phyloP scores from a whole-genome alignment of 208 protist species.

The Plasmodiophora brassicae region DNA sequence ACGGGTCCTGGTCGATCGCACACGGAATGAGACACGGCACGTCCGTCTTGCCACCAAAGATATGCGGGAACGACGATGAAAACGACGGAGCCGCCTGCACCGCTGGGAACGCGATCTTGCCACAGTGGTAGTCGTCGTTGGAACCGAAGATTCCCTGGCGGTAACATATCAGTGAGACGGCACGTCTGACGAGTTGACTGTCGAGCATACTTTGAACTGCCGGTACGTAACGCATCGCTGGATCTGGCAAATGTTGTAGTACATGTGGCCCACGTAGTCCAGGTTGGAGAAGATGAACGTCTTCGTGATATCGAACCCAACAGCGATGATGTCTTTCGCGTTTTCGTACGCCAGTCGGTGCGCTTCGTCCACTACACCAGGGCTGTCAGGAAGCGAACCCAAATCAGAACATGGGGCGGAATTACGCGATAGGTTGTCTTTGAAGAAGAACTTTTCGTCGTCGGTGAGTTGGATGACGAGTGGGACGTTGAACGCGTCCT shows the following conservation, averaged over 20 bases:
- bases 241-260: constrained; percentile 34
- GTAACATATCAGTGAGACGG: neutral
- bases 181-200: constrained; percentile 3
- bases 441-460: constrained; percentile 99
- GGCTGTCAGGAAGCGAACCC: constrained; percentile 90
- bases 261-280: constrained; percentile 79
- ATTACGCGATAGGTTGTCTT: constrained; percentile 57
- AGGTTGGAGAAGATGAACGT: constrained; percentile 99
- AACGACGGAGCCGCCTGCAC: constrained; percentile 81
- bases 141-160: constrained; percentile 84
- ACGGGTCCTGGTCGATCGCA: constrained; percentile 91
- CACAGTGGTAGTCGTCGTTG: constrained; percentile 77
- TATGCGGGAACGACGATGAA: constrained; percentile 77
- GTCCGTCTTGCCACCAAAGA: constrained; percentile 69
- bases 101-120: constrained; percentile 89
- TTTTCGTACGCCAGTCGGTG: constrained; percentile 80
- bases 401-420: neutral
- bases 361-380: constrained; percentile 70
- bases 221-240: constrained; percentile 32
- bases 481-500: constrained; percentile 73
- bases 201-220: neutral
- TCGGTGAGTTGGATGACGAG: constrained; percentile 99
- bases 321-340: constrained; percentile 97
- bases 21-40: constrained; percentile 95
- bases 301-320: constrained; percentile 90